phyloP scores from a whole-genome alignment of 116 monocot genomes.

The Phalaenopsis hybrid region DNA sequence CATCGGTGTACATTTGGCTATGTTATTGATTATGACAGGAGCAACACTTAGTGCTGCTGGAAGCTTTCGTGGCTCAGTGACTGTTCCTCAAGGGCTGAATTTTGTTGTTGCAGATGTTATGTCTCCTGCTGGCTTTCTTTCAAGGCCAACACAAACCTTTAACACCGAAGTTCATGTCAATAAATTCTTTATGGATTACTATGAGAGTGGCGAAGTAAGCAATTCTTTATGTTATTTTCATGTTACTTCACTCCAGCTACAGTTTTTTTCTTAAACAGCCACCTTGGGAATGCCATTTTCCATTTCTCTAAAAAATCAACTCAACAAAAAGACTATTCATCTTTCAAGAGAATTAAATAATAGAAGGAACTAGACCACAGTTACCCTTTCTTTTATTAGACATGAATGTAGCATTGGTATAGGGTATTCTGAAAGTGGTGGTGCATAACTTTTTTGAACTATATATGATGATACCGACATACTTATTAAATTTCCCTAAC shows the following conservation, averaged over 20 bases:
- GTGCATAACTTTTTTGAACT: not conserved
- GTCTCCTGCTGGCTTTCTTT: slow-evolving; percentile 70
- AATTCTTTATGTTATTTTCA: not conserved
- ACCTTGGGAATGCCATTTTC: not conserved
- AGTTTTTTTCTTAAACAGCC: not conserved
- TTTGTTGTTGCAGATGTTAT: slow-evolving; percentile 89
- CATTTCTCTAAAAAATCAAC: not conserved
- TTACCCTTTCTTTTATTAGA: not conserved
- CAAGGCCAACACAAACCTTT: slow-evolving; percentile 46
- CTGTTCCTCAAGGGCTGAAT: too few species aligned
- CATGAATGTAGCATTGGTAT: not conserved
- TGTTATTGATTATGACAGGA: slow-evolving; percentile 88
- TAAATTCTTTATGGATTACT: slow-evolving; percentile 90
- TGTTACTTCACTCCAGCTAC: not conserved
- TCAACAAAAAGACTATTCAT: not conserved
- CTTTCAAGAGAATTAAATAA: not conserved
- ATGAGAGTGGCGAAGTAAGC: slow-evolving; percentile 91
- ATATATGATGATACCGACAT: not conserved
- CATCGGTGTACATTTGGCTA: slow-evolving; percentile 89
- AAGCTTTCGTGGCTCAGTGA: too few species aligned
- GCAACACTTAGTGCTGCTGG: too few species aligned
- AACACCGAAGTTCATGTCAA: slow-evolving; percentile 94
- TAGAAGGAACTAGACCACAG: not conserved
- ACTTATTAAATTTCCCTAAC: not conserved
- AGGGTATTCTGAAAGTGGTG: not conserved